Percentiles rank a stretch among this genome's conserved stretches.
phyloP scores from a whole-genome alignment of 2,329 filamentous ascomycete genomes.

The Daldinia sp. region DNA sequence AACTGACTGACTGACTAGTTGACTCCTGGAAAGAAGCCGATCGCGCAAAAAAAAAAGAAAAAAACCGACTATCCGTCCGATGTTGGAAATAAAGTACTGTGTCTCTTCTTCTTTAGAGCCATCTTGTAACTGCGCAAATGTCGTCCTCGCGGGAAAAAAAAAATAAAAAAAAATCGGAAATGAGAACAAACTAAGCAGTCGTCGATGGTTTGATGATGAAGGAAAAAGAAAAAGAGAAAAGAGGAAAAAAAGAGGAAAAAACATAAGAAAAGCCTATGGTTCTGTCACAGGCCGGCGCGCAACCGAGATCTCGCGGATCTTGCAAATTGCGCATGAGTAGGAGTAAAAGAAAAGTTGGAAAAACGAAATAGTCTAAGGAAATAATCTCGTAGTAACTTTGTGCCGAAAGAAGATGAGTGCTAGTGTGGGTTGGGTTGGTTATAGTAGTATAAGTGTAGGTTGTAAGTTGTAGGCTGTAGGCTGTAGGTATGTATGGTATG shows the following conservation, averaged over 20 bases:
- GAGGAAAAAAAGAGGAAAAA: neutral
- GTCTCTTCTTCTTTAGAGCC: no score
- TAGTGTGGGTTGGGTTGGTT: neutral
- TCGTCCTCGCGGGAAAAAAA: neutral
- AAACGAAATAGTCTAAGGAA: no score
- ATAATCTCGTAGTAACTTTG: no score
- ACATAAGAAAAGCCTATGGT: conserved; percentile 19
- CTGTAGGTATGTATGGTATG: neutral
- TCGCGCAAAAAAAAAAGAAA: neutral
- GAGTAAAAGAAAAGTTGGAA: neutral
- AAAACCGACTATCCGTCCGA: neutral
- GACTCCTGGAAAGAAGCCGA: neutral
- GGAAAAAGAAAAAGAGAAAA: neutral
- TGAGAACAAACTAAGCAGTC: neutral
- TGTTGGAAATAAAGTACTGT: no score
- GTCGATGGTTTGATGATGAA: neutral
- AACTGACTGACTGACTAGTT: no score
- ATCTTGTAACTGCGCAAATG: neutral
- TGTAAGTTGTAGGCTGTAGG: no score
- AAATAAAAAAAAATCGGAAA: no score
- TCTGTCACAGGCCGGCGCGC: neutral
- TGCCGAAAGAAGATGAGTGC: neutral
- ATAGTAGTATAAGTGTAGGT: no score
- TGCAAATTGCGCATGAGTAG: neutral
- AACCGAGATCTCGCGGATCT: neutral